Conservation (phyloP, 352 stramenopile genomes). For the Aphanomyces astaci region DNA sequence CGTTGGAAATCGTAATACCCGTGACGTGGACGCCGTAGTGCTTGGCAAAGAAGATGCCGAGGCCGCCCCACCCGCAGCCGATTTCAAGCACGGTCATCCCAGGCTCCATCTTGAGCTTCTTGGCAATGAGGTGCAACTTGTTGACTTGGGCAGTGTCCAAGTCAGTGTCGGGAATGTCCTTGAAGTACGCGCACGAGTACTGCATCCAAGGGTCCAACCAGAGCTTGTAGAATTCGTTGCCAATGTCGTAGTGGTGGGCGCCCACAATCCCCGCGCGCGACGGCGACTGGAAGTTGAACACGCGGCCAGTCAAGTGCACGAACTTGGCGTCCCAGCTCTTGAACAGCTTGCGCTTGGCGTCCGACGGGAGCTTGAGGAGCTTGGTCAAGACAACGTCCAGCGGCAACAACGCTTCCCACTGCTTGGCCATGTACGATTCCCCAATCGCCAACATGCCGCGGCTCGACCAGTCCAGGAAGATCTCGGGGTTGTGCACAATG, state of each 20-base stretch:
- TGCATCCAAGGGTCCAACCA: constrained; percentile 84
- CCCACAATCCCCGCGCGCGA: constrained; percentile 74
- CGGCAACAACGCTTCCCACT: constrained; percentile 77
- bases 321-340: constrained; percentile 84
- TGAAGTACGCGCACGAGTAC: constrained; percentile 83
- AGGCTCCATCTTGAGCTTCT: constrained; percentile 78
- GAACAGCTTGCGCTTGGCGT: constrained; percentile 76
- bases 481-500: constrained; percentile 66
- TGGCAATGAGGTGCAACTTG: constrained; percentile 83
- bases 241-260: constrained; percentile 80
- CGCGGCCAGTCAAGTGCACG: constrained; percentile 54
- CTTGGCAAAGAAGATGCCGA: constrained; percentile 82
- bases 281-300: constrained; percentile 85
- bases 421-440: constrained; percentile 85
- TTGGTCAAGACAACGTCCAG: constrained; percentile 70
- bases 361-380: constrained; percentile 53
- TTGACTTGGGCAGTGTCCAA: constrained; percentile 77
- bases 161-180: constrained; percentile 62
- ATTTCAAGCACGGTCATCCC: constrained; percentile 85
- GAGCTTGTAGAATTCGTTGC: constrained; percentile 86
- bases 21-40: constrained; percentile 81
- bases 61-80: constrained; percentile 82
- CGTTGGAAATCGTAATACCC: constrained; percentile 86
- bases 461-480: constrained; percentile 82
- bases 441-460: constrained; percentile 78